These are phyloP conservation scores for Ploettnerulaceae sp. DNA, from an alignment of 2,329 filamentous ascomycete genomes.

Conservation along the genomic window DNA sequence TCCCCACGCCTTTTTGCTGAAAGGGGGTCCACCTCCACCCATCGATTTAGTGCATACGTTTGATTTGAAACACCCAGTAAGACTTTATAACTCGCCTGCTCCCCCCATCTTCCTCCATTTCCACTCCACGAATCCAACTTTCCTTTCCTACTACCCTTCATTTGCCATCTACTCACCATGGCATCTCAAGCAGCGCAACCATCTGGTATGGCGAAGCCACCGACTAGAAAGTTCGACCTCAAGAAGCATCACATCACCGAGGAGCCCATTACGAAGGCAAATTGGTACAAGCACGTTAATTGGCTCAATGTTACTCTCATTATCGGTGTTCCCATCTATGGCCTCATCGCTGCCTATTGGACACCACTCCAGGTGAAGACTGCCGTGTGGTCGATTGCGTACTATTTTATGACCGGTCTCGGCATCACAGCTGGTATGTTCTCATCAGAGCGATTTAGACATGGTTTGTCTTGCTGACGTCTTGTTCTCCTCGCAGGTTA, in stretches of 20 bases:
- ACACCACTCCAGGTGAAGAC: slow-evolving; percentile 70
- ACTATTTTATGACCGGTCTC: slow-evolving; percentile 80
- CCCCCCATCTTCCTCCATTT: neutral
- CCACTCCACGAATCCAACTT: neutral
- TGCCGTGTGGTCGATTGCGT: slow-evolving; percentile 65
- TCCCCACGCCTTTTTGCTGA: too few relatives aligned
- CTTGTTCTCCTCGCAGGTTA: slow-evolving; percentile 47
- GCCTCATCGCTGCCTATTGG: slow-evolving; percentile 71
- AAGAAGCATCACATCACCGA: slow-evolving; percentile 85
- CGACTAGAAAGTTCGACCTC: slow-evolving; percentile 43
- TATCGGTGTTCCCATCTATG: slow-evolving; percentile 68
- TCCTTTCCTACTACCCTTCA: slow-evolving; percentile 15
- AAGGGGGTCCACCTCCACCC: too few relatives aligned
- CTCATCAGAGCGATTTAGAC: too few relatives aligned
- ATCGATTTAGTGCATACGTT: too few relatives aligned
- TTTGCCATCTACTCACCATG: slow-evolving; percentile 23
- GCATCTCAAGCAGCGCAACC: slow-evolving; percentile 22
- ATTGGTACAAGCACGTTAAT: slow-evolving; percentile 91
- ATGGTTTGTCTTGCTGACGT: too few relatives aligned
- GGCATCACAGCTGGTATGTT: slow-evolving; percentile 70
- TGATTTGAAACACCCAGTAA: slow-evolving; percentile 9
- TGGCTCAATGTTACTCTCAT: slow-evolving; percentile 87
- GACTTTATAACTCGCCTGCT: slow-evolving; percentile 16
- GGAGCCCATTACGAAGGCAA: slow-evolving; percentile 69
- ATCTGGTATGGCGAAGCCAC: slow-evolving; percentile 28